These are phyloP conservation scores for Colletotrichum sidae DNA, from an alignment of 2,329 filamentous ascomycete species.

Conservation along the genomic window DNA sequence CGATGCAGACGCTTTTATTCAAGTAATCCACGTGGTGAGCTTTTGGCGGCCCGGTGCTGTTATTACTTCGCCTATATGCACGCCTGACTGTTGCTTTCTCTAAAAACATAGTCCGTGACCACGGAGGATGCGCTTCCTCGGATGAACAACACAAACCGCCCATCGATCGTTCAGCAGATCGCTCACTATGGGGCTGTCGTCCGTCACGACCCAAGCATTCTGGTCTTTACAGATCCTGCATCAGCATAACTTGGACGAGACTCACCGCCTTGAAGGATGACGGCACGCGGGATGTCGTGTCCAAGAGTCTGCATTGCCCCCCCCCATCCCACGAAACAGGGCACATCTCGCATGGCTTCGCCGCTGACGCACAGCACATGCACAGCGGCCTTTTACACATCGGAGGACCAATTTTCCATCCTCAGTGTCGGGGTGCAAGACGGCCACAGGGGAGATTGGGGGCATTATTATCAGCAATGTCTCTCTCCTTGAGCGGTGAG, in stretches of 20 bases:
- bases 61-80: neutral
- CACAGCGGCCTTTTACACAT: too few species aligned
- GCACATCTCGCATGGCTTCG: slow-evolving; percentile 1
- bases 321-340: neutral
- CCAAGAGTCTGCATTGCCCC: neutral
- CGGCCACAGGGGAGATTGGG: neutral
- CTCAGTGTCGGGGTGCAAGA: neutral
- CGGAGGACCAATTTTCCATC: slow-evolving; percentile 1
- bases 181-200: neutral
- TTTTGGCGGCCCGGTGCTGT: neutral
- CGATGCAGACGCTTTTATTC: slow-evolving; percentile 1
- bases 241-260: neutral
- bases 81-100: neutral
- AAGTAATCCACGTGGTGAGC: neutral
- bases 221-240: neutral
- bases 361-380: neutral
- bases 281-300: neutral
- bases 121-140: neutral
- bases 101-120: neutral
- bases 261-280: slow-evolving; percentile 2
- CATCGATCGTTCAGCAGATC: too few species aligned
- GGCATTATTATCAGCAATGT: neutral
- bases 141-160: neutral
- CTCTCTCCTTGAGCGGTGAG: slow-evolving; percentile 12
- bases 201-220: neutral